These are phyloP conservation scores for Nicotiana attenuata DNA, from an alignment of 257 asterid genomes.

Conservation along the genomic window DNA sequence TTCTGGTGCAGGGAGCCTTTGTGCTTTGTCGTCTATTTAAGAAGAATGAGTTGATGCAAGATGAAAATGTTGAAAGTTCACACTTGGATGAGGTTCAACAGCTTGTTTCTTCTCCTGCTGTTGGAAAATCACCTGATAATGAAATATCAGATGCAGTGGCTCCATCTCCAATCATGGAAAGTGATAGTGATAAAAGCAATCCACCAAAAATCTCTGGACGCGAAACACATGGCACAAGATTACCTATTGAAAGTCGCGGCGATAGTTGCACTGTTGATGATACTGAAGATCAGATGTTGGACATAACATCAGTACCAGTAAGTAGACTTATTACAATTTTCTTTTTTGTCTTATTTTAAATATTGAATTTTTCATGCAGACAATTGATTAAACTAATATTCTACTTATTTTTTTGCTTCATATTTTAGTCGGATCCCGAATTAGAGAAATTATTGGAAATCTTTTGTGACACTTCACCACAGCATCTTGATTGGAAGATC, in stretches of 20 bases:
- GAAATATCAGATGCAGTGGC: conserved; percentile 41
- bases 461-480: conserved; percentile 31
- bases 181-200: conserved; percentile 19
- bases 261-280: conserved; percentile 17
- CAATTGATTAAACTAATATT: neutral
- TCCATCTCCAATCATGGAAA: conserved; percentile 19
- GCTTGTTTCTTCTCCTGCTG: conserved; percentile 37
- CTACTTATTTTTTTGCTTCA: neutral
- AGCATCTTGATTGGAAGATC: conserved; percentile 40
- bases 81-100: conserved; percentile 44
- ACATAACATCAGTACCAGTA: conserved; percentile 38
- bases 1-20: conserved; percentile 54
- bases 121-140: conserved; percentile 38
- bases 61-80: conserved; percentile 41
- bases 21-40: conserved; percentile 88
- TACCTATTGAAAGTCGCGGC: conserved; percentile 17
- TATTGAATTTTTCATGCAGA: neutral
- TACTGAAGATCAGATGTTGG: conserved; percentile 18
- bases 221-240: conserved; percentile 19
- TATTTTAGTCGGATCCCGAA: conserved; percentile 58
- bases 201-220: conserved; percentile 27
- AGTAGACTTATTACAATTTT: conserved; percentile 27
- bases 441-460: conserved; percentile 47
- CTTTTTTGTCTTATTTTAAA: neutral
- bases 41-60: conserved; percentile 64